These are phyloP conservation scores for Cyberlindnera saturnus DNA, from an alignment of 805 yeast genomes.

Conservation along the genomic window DNA sequence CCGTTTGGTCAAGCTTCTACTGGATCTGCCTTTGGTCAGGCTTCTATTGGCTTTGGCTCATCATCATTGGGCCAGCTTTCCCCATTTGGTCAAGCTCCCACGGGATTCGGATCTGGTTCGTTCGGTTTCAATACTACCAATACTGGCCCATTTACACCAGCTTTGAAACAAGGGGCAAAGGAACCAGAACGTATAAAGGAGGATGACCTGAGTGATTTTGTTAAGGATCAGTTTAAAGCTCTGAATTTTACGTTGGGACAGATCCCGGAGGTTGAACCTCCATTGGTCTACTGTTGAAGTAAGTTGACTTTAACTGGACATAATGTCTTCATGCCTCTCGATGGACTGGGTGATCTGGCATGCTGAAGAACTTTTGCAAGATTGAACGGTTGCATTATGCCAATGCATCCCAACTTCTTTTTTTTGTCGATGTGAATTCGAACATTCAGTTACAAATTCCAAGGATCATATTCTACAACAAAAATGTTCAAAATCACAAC, in stretches of 20 bases:
- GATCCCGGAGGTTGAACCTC: slow-evolving; percentile 73
- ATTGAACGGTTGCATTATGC: too few relatives aligned
- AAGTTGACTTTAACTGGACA: too few relatives aligned
- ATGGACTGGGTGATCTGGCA: too few relatives aligned
- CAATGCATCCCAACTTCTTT: too few relatives aligned
- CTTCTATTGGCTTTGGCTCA: neutral
- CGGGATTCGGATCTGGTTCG: slow-evolving; percentile 4
- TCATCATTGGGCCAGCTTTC: slow-evolving; percentile 8
- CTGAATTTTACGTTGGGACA: slow-evolving; percentile 47
- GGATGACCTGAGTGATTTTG: slow-evolving; percentile 37
- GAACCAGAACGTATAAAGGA: slow-evolving; percentile 25
- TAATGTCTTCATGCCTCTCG: too few relatives aligned
- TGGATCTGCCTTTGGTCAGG: too few relatives aligned
- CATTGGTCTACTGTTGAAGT: slow-evolving; percentile 36
- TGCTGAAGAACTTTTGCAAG: too few relatives aligned
- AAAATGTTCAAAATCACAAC: too few relatives aligned
- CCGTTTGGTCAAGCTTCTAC: slow-evolving; percentile 19
- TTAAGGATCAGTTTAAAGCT: slow-evolving; percentile 43
- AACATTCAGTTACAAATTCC: too few relatives aligned
- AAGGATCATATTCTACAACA: too few relatives aligned
- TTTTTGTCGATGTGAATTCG: too few relatives aligned
- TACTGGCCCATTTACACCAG: slow-evolving; percentile 13
- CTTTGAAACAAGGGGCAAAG: slow-evolving; percentile 29
- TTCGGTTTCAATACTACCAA: neutral
- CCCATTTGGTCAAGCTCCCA: slow-evolving; percentile 8